Evolutionary conservation across 306 rosid species (phyloP), one percentile per base, ranked within the genome.

Genomic region (Hippophae tibetana): DNA sequence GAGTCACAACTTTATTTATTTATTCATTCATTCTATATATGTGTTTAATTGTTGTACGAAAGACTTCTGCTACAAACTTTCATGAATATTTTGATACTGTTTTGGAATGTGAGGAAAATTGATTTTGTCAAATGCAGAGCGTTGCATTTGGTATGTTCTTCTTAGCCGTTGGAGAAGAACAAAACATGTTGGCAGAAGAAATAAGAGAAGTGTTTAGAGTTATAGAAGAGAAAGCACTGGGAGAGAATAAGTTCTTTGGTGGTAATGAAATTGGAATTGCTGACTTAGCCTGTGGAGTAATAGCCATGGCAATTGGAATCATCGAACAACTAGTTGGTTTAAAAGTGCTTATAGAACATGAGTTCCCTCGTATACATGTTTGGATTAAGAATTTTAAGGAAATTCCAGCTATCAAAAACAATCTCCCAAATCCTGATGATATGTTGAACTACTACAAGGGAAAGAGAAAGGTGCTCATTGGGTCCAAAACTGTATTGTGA

Each of bases 331-430:
- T 57, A 5, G 60, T 57, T 8, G 74, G 63, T 1, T 60, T 54
- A 26, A 65, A 57, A 43, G 6, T 87, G 42, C 55, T 82, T 13
- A 74, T 77, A 12, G 64, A 73, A 7, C 46, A 5, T 7, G 11
- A 42, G 13, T 73, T 78, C 49, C 90, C 82, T 54, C 60, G 6
- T 40, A 14, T 83, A 69, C 62, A 64, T 66, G 65, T 68, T 45
- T 82, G 89, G 89, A 26, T 52, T 14, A 9, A 52, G 13, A 80
- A 69, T 45, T 79, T 85, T 59, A 79, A 44, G 48, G 43, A 75
- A 60, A 63, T 66, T 43, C 62, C 75, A 9, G 67, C 63, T 2
- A 82, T 85, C 69, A 63, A 47, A 63, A 70, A 85, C 31, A 85
- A 68, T 26, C 70, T 76, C n/a, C 79, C 82, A 56, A 54, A 54